Base-by-base conservation (phyloP, 2,329 filamentous ascomycete genomes). In the Scedosporium boydii region DNA sequence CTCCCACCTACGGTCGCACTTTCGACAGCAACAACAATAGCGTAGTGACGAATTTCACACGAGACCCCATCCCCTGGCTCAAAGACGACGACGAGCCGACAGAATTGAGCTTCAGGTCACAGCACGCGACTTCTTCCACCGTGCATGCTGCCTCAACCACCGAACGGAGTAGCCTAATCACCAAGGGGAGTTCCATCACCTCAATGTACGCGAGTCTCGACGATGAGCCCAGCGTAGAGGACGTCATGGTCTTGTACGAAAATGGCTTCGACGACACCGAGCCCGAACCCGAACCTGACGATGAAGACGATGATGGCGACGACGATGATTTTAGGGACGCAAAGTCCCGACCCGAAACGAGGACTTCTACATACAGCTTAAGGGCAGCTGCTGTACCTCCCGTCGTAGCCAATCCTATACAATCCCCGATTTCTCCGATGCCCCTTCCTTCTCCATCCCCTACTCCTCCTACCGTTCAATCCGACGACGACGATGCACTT, bases 121-220 rank as follows among this genome's bases (percentile, higher is more conserved):
- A 85, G 65, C 72, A 80, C 60, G 82, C 82, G 18, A 72, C 77
- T 42, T 84, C 82, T 3, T 18, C 57, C 6, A 82, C 82, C 4
- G 76, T 77, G 27, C 81, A 81, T 38, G 92, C 88, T 26, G 83
- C 81, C 2, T 67, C 73, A 4, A 85, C 87, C n/a, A 96, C 91
- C 1, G 90, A 93, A 70, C 83, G 90, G 65, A 96, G 90, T 72
- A 96, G 92, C 70, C 81, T 95, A 59, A 73, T 88, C 66, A 95
- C 91, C 3, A 91, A 90, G 68, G 85, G 86, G 64, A 96, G 89
- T 77, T 92, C 89, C 1, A 80, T 87, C 61, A 88, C 76, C 76
- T 95, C 79, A 65, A 81, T 80, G 73, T 78, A 78, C 65, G 74
- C 67, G 56, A 55, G 66, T 67, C 60, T 69, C 66, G 51, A 70